phyloP scores from a whole-genome alignment of 495 filamentous ascomycete species.

The Aspergillus sparsus region DNA sequence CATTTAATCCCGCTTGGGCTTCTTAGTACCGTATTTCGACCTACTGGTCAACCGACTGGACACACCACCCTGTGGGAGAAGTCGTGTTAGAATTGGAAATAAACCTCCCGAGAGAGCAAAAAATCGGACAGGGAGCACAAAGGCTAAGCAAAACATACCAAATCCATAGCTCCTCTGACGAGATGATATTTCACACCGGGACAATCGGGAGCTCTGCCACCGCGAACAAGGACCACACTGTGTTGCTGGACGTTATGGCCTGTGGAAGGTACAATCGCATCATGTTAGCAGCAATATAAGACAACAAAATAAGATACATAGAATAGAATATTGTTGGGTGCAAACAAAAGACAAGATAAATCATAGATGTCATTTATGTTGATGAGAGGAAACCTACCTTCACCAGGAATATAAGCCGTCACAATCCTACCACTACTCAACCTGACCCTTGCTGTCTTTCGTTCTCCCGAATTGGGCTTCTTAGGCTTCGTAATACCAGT shows the following conservation, averaged over 20 bases:
- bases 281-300: background rate
- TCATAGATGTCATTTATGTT: too few relatives aligned
- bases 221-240: conserved; percentile 90
- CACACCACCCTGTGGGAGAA: conserved; percentile 75
- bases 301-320: background rate
- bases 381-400: conserved; percentile 58
- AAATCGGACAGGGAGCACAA: conserved; percentile 1
- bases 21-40: conserved; percentile 98
- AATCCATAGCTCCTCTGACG: conserved; percentile 88
- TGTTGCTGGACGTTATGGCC: conserved; percentile 99
- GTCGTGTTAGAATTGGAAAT: conserved; percentile 19
- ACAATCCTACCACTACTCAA: conserved; percentile 85
- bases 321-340: conserved; percentile 7
- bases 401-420: conserved; percentile 90
- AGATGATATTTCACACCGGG: conserved; percentile 96
- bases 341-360: too few relatives aligned
- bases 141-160: conserved; percentile 61
- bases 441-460: conserved; percentile 86
- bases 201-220: conserved; percentile 92
- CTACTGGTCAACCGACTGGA: conserved; percentile 75
- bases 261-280: conserved; percentile 25
- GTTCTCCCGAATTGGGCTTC: conserved; percentile 96
- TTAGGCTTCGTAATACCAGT: conserved; percentile 92
- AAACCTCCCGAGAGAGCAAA: too few relatives aligned
- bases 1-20: conserved; percentile 71